Evolutionary conservation across 139 green algal species (phyloP).

Genomic region (Volvox reticuliferus): DNA sequence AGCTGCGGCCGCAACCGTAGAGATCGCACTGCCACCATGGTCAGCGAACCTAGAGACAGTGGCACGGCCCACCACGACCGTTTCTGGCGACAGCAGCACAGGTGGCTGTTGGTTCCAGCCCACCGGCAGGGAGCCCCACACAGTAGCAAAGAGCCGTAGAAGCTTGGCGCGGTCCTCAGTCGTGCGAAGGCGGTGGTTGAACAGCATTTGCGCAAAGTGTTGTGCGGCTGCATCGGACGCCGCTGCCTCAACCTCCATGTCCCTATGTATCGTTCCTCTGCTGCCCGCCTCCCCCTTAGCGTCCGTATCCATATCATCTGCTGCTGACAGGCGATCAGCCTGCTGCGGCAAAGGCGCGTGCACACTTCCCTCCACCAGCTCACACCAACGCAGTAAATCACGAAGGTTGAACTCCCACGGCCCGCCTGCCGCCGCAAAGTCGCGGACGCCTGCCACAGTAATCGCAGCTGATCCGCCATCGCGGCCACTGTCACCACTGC

Average conservation of each 20-base stretch:
- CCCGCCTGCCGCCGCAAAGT: conserved; percentile 83
- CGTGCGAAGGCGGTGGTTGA: conserved; percentile 87
- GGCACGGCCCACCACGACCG: conserved; percentile 51
- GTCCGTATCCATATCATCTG: conserved; percentile 17
- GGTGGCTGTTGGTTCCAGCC: conserved; percentile 14
- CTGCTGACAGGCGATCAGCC: background rate
- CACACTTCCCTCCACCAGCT: conserved; percentile 75
- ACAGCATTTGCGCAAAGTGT: conserved; percentile 84
- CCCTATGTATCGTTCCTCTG: background rate
- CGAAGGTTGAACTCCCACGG: conserved; percentile 99
- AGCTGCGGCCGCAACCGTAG: background rate
- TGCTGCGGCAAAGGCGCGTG: conserved; percentile 29
- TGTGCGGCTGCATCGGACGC: conserved; percentile 66
- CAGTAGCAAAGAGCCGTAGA: conserved; percentile 57
- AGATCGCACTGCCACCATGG: no score
- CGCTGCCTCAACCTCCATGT: conserved; percentile 8
- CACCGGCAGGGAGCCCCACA: conserved; percentile 61
- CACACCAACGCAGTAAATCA: conserved; percentile 97
- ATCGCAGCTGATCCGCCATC: background rate
- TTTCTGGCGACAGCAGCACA: conserved; percentile 45
- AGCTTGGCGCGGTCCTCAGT: conserved; percentile 73
- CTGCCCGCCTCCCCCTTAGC: background rate
- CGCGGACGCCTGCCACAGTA: conserved; percentile 15
- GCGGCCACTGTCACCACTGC: background rate
- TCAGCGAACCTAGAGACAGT: conserved; percentile 6